These are phyloP conservation scores for Gynostemma pentaphyllum DNA, from an alignment of 306 rosid species.

Conservation along the genomic window DNA sequence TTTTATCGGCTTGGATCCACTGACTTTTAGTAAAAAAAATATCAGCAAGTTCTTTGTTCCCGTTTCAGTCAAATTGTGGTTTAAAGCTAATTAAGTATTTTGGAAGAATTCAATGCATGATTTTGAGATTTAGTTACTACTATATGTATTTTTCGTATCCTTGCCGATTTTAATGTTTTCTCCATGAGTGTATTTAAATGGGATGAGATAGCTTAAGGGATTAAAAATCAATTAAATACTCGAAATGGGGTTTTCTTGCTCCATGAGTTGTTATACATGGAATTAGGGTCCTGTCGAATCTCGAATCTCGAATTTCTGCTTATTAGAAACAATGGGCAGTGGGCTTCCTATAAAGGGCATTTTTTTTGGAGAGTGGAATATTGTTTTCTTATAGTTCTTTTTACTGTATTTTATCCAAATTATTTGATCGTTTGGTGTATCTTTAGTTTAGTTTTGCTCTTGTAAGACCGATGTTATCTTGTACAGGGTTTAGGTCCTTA, in stretches of 20 bases:
- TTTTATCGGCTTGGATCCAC: background rate
- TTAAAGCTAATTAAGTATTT: background rate
- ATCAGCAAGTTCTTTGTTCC: no score
- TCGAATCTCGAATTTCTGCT: no score
- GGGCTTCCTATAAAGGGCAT: no score
- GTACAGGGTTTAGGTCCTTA: constrained; percentile 94
- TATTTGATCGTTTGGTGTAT: background rate
- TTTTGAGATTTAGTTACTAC: background rate
- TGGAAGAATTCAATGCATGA: background rate
- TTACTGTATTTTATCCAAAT: background rate
- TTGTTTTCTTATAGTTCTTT: background rate
- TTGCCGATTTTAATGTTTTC: no score
- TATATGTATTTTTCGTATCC: no score
- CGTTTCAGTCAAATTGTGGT: background rate
- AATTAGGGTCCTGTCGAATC: no score
- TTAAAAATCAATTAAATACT: background rate
- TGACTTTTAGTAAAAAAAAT: background rate
- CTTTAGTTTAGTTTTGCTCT: no score
- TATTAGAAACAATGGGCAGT: no score
- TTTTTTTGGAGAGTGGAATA: no score
- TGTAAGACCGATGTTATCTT: background rate
- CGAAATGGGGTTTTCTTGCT: background rate
- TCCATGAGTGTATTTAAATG: background rate
- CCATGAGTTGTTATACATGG: no score
- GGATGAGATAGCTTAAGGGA: no score